These are phyloP conservation scores for Verbascum thapsus DNA, from an alignment of 257 asterid species.

Conservation along the genomic window DNA sequence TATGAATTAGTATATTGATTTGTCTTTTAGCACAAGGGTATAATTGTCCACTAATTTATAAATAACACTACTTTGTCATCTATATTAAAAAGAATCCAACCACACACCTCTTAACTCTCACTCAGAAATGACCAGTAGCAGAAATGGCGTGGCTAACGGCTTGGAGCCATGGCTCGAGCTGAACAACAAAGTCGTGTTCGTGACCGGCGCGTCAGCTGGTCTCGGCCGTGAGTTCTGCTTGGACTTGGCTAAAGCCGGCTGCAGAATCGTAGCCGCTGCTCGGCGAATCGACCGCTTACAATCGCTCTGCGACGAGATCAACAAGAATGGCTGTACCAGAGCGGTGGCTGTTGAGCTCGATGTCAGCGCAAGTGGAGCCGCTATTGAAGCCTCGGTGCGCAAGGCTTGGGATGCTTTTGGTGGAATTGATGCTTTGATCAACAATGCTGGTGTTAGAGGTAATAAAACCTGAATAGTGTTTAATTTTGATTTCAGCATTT, in stretches of 20 bases:
- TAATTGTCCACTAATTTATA: not conserved
- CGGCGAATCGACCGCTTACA: slow-evolving; percentile 54
- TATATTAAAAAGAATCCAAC: not conserved
- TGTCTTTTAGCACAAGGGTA: not conserved
- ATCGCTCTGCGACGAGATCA: slow-evolving; percentile 65
- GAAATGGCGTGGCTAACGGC: slow-evolving; percentile 18
- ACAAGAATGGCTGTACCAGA: slow-evolving; percentile 26
- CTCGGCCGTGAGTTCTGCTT: slow-evolving; percentile 68
- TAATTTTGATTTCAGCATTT: too few relatives aligned
- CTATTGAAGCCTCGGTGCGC: slow-evolving; percentile 45
- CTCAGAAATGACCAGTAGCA: slow-evolving; percentile 19
- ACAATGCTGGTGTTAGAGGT: slow-evolving; percentile 81
- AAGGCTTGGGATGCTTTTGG: slow-evolving; percentile 74
- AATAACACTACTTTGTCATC: too few relatives aligned
- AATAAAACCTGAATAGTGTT: not conserved
- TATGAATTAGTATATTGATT: too few relatives aligned
- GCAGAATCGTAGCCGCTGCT: slow-evolving; percentile 71
- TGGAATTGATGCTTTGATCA: slow-evolving; percentile 54
- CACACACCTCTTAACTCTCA: not conserved
- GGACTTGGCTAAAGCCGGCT: slow-evolving; percentile 68
- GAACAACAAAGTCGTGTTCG: slow-evolving; percentile 60
- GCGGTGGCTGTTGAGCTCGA: slow-evolving; percentile 76
- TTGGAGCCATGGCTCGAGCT: slow-evolving; percentile 72
- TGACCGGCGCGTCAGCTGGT: slow-evolving; percentile 89
- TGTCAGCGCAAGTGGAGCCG: slow-evolving; percentile 35